Conservation (phyloP, 441 rosid genomes). For the Raphanus hybrid region DNA sequence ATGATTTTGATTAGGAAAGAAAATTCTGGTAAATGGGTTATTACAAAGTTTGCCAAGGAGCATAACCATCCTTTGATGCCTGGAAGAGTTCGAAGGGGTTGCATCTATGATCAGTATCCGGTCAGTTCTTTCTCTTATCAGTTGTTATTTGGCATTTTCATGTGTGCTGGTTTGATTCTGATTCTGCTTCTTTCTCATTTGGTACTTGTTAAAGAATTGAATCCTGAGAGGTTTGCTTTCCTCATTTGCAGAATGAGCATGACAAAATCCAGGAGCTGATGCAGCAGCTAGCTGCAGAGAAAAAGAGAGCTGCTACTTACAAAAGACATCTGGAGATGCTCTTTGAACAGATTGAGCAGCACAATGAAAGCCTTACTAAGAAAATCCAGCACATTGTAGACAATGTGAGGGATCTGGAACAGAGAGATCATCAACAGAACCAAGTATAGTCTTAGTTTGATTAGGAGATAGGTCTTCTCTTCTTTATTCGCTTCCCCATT, state of each 20-base stretch:
- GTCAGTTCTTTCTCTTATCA: conserved; percentile 55
- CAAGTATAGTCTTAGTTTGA: conserved; percentile 48
- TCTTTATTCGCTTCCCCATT: no score
- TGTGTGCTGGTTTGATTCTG: conserved; percentile 22
- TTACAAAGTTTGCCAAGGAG: conserved; percentile 90
- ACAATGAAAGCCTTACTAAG: conserved; percentile 80
- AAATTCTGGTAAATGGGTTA: conserved; percentile 88
- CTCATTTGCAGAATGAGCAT: conserved; percentile 73
- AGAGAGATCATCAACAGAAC: conserved; percentile 58
- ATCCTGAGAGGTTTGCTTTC: neutral
- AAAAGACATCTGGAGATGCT: conserved; percentile 90
- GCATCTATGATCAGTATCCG: conserved; percentile 97
- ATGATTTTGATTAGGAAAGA: conserved; percentile 96
- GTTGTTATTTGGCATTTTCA: neutral
- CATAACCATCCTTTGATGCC: conserved; percentile 88
- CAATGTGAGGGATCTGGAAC: conserved; percentile 74
- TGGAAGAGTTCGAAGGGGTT: conserved; percentile 86
- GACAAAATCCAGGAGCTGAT: conserved; percentile 86
- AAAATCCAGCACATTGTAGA: conserved; percentile 83
- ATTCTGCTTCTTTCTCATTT: neutral
- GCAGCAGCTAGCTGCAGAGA: conserved; percentile 89
- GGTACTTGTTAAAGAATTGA: neutral
- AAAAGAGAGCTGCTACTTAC: conserved; percentile 84
- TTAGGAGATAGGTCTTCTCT: neutral
- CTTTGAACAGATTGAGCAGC: conserved; percentile 88